A percentile compares a stretch with the other conserved stretches of the same genome.
Conservation (phyloP, 2,329 filamentous ascomycete species). For the Trichoderma endophyticum region DNA sequence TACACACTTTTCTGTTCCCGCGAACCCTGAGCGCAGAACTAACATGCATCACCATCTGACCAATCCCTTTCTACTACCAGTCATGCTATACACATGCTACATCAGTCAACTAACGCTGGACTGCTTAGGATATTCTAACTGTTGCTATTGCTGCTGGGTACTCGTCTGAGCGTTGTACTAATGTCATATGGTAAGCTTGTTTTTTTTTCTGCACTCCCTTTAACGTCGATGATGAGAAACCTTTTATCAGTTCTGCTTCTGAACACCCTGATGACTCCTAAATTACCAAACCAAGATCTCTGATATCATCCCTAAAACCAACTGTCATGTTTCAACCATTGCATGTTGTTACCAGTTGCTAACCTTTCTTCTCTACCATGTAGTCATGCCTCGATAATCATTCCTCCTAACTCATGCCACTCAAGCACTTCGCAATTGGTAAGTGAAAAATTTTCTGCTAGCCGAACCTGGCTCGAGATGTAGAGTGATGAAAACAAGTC, state of each 20-base stretch:
- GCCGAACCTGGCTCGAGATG: conserved; percentile 20
- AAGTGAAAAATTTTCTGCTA: background rate
- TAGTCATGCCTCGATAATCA: background rate
- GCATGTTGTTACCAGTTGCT: background rate
- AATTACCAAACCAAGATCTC: conserved; percentile 64
- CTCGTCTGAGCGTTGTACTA: background rate
- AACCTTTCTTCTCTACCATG: conserved; percentile 1
- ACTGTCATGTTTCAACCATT: background rate
- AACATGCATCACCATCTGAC: conserved; percentile 79
- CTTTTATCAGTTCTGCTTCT: conserved; percentile 72
- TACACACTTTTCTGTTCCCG: conserved; percentile 58
- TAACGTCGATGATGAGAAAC: conserved; percentile 60
- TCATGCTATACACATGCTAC: background rate
- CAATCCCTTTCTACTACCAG: conserved; percentile 22
- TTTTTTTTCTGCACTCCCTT: background rate
- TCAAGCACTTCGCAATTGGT: background rate
- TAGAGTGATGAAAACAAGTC: conserved; percentile 48
- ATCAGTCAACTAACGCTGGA: conserved; percentile 1
- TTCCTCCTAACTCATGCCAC: background rate
- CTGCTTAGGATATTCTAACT: background rate
- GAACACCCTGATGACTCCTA: conserved; percentile 63
- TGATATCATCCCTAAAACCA: conserved; percentile 37
- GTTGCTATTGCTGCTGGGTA: background rate
- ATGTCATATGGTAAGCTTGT: conserved; percentile 1
- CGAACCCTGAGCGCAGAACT: conserved; percentile 60